A percentile compares a stretch with the other conserved stretches of the same genome.
These are phyloP conservation scores for Penicillium sp. DNA, from an alignment of 2,329 filamentous ascomycete species.

Conservation along the genomic window DNA sequence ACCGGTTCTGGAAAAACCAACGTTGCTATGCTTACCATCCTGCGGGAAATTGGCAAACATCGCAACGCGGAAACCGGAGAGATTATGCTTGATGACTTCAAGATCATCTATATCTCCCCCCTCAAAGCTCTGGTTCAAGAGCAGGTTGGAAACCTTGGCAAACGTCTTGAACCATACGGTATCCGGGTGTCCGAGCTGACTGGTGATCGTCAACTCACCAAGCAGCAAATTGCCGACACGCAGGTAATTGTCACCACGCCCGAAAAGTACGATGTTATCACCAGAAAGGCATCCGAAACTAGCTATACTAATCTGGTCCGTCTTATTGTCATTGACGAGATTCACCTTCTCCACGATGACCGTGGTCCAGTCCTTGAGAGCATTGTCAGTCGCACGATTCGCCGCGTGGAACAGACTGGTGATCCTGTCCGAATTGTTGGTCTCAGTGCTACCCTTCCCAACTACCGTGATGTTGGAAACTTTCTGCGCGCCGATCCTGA, in stretches of 20 bases:
- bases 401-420: constrained; percentile 89
- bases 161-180: constrained; percentile 84
- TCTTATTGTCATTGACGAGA: constrained; percentile 95
- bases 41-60: constrained; percentile 95
- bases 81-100: constrained; percentile 94
- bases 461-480: constrained; percentile 93
- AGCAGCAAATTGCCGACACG: constrained; percentile 96
- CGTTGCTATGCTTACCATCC: constrained; percentile 94
- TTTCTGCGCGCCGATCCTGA: constrained; percentile 86
- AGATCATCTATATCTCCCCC: constrained; percentile 97
- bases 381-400: constrained; percentile 91
- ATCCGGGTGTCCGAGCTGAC: constrained; percentile 94
- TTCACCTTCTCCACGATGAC: constrained; percentile 95
- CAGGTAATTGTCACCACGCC: constrained; percentile 98
- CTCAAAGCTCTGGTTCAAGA: constrained; percentile 95
- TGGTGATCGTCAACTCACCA: constrained; percentile 95
- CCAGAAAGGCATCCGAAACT: constrained; percentile 92
- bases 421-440: constrained; percentile 90
- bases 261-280: constrained; percentile 99
- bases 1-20: constrained; percentile 99
- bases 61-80: constrained; percentile 86
- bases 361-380: constrained; percentile 95
- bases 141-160: constrained; percentile 96
- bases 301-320: constrained; percentile 98
- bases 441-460: constrained; percentile 91